Conservation (phyloP, 805 yeast species). For the Martiniozyma abietophila region DNA sequence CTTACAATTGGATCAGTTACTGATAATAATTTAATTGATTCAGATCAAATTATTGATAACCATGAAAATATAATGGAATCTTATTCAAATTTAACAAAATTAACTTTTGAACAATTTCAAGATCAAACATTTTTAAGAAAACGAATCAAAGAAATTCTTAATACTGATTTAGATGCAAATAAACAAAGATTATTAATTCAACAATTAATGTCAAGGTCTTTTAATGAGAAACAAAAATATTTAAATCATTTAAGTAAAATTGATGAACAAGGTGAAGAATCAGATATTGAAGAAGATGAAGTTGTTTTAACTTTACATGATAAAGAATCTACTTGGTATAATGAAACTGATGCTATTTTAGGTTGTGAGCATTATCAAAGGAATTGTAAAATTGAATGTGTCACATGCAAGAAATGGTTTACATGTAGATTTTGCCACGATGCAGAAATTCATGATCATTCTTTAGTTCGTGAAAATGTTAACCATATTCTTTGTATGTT, state of each 20-base stretch:
- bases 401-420: constrained; percentile 64
- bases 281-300: constrained; percentile 20
- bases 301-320: constrained; percentile 42
- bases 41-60: too few relatives aligned
- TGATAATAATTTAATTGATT: not conserved
- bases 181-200: constrained; percentile 47
- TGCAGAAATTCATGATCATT: constrained; percentile 41
- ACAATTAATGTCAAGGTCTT: constrained; percentile 60
- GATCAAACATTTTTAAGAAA: constrained; percentile 33
- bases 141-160: constrained; percentile 40
- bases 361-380: constrained; percentile 84
- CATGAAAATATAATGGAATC: too few relatives aligned
- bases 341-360: constrained; percentile 33
- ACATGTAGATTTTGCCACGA: constrained; percentile 86
- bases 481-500: constrained; percentile 71
- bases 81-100: constrained; percentile 22
- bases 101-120: constrained; percentile 27
- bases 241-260: constrained; percentile 10
- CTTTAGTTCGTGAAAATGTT: constrained; percentile 49
- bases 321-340: constrained; percentile 38
- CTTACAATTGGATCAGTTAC: constrained; percentile 11
- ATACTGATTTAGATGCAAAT: constrained; percentile 30
- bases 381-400: constrained; percentile 76
- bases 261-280: constrained; percentile 14
- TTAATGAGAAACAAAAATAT: constrained; percentile 35